A percentile compares a stretch with the other conserved stretches of the same genome.
Conservation (phyloP, 768 basidiomycete species). For the Podaxis sp. region DNA sequence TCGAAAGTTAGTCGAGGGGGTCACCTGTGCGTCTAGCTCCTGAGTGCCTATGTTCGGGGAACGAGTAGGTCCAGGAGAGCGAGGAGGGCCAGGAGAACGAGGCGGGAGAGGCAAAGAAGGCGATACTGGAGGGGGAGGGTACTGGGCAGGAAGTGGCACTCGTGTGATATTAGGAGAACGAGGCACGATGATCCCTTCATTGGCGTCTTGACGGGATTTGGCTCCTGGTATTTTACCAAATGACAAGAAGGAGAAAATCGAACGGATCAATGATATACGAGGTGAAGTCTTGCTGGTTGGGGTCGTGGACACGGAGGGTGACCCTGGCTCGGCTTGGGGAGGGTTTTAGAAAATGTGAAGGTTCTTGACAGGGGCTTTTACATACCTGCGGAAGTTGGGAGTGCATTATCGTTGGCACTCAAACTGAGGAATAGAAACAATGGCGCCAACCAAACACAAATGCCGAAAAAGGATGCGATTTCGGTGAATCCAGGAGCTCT, state of each 20-base stretch:
- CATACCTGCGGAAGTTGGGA: constrained; percentile 68
- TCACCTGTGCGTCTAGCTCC: constrained; percentile 32
- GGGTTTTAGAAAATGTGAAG: not conserved
- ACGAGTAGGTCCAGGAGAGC: constrained; percentile 27
- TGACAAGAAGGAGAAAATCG: constrained; percentile 52
- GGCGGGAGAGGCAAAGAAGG: constrained; percentile 32
- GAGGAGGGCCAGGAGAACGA: constrained; percentile 34
- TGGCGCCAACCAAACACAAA: constrained; percentile 88
- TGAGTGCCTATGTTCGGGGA: constrained; percentile 33
- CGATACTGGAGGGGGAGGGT: constrained; percentile 25
- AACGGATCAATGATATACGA: constrained; percentile 68
- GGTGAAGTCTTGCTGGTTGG: constrained; percentile 18
- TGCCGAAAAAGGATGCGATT: constrained; percentile 79
- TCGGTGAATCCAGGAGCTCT: constrained; percentile 57
- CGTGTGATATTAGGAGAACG: constrained; percentile 42
- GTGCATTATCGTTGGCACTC: constrained; percentile 94
- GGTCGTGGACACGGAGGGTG: constrained; percentile 32
- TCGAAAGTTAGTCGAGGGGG: constrained; percentile 31
- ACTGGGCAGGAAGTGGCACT: constrained; percentile 28
- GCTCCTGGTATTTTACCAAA: constrained; percentile 39
- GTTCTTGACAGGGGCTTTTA: constrained; percentile 4
- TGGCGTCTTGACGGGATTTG: constrained; percentile 44
- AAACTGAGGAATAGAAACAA: constrained; percentile 94
- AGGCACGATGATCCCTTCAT: constrained; percentile 73
- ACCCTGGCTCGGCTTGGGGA: constrained; percentile 35